Evolutionary conservation across 306 rosid species (phyloP).

Genomic region (Rubus parviflorus): DNA sequence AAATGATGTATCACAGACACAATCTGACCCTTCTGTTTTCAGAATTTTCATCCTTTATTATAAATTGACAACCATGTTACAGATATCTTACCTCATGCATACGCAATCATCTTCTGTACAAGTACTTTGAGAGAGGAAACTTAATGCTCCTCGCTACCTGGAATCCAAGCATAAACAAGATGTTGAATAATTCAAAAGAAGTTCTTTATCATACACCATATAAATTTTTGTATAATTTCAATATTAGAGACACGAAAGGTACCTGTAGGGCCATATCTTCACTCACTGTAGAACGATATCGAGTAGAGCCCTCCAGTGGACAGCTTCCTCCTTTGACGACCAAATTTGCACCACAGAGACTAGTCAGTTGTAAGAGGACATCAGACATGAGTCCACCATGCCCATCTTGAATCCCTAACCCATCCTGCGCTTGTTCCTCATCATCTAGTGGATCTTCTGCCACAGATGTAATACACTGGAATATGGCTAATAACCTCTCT

Average conservation of each 20-base stretch:
- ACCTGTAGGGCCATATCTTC: conserved; percentile 84
- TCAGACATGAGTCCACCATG: conserved; percentile 69
- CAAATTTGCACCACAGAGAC: conserved; percentile 86
- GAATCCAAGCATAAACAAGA: conserved; percentile 17
- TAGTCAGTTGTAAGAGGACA: conserved; percentile 78
- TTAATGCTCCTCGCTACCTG: conserved; percentile 95
- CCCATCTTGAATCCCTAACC: conserved; percentile 42
- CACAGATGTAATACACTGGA: conserved; percentile 78
- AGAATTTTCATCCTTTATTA: conserved; percentile 18
- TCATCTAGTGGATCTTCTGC: conserved; percentile 58
- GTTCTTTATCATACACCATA: background rate
- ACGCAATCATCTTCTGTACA: conserved; percentile 59
- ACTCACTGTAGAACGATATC: conserved; percentile 72
- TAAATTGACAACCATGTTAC: conserved; percentile 18
- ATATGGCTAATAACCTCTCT: conserved; percentile 92
- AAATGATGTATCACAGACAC: background rate
- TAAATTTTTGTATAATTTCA: background rate
- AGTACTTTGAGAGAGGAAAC: conserved; percentile 83
- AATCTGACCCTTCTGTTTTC: background rate
- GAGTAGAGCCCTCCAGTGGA: conserved; percentile 78
- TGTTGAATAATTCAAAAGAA: background rate
- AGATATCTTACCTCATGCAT: conserved; percentile 17
- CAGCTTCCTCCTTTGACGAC: conserved; percentile 83
- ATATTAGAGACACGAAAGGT: conserved; percentile 7
- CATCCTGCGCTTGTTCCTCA: conserved; percentile 46